These are phyloP conservation scores for Penicillium antarcticum DNA, from an alignment of 495 filamentous ascomycete species.

Conservation along the genomic window DNA sequence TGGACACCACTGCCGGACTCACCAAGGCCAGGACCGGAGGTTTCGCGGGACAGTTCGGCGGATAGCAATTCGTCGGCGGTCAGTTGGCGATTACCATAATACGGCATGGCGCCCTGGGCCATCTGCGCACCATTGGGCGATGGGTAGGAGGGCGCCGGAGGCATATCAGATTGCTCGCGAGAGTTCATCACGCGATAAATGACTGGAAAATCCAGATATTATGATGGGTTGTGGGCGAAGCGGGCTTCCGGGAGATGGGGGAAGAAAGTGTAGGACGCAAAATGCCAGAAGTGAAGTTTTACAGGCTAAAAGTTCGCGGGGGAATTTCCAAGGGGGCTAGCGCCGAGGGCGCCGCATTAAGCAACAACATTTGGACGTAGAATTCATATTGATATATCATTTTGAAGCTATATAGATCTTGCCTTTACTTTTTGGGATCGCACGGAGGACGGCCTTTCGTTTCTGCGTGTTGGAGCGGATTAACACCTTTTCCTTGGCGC, in stretches of 20 bases:
- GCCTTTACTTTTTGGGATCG: slow-evolving; percentile 30
- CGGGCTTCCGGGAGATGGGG: slow-evolving; percentile 30
- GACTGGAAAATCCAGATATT: slow-evolving; percentile 5
- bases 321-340: slow-evolving; percentile 40
- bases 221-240: slow-evolving; percentile 17
- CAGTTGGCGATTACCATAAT: slow-evolving; percentile 46
- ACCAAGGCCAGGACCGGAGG: slow-evolving; percentile 37
- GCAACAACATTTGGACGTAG: slow-evolving; percentile 32
- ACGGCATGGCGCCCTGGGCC: slow-evolving; percentile 44
- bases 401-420: slow-evolving; percentile 8
- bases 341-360: slow-evolving; percentile 32
- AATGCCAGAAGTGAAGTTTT: slow-evolving; percentile 38
- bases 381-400: slow-evolving; percentile 4
- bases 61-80: slow-evolving; percentile 46
- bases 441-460: slow-evolving; percentile 46
- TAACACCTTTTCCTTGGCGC: slow-evolving; percentile 45
- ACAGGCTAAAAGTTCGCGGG: slow-evolving; percentile 41
- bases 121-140: slow-evolving; percentile 50
- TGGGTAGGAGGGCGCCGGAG: slow-evolving; percentile 45
- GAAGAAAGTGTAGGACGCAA: slow-evolving; percentile 33
- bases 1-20: slow-evolving; percentile 42
- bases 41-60: slow-evolving; percentile 46
- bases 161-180: slow-evolving; percentile 47
- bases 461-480: slow-evolving; percentile 49
- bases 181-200: slow-evolving; percentile 37